Base-by-base conservation (phyloP, 148 eudicot species). In the Pharnaceum exiguum region DNA sequence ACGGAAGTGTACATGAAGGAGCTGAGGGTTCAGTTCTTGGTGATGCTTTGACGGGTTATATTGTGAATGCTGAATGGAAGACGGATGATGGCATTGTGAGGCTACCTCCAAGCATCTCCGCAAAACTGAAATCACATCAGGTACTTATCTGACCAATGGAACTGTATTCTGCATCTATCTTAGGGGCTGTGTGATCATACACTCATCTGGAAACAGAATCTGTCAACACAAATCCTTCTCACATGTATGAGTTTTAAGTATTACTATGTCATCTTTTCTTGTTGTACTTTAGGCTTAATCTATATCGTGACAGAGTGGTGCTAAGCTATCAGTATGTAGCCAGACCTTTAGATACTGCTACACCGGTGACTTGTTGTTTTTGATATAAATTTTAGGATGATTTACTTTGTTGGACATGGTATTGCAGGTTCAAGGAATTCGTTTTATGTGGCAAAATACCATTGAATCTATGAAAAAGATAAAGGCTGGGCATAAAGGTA, bases 381-480 rank as follows among this genome's bases (percentile, higher is more conserved):
- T 51, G 13, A 7, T 11, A 30, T 2, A 22, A 12, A 15, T 7
- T 2, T 6, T 30, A 0, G 25, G 54, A 26, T 49, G 33, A 25
- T 11, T 38, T 40, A 24, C 4, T 28, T n/a, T 25, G 32, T 6
- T 40, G 30, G 49, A 16, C 8, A 16, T 72, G 28, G 44, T 62
- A 30, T 52, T 76, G 67, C 85, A 94, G 99, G 75, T 94, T 68
- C 63, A 87, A 55, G 99, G 99, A 19, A 86, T 94, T 50, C 86
- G 96, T 39, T 94, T 94, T 75, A 83, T 94, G 89, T 94, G 99
- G 99, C 89, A 94, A 71, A 94, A 94, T 69, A 83, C 82, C 23
- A 75, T 94, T 48, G 91, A 94, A 72, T 86, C 96, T 29, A 76
- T 86, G 60, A 75, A 74, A 54, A 94, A 80, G 49, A 91, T 82